Evolutionary conservation across 129 eudicot species (phyloP).

Genomic region (Artemisia argyi): DNA sequence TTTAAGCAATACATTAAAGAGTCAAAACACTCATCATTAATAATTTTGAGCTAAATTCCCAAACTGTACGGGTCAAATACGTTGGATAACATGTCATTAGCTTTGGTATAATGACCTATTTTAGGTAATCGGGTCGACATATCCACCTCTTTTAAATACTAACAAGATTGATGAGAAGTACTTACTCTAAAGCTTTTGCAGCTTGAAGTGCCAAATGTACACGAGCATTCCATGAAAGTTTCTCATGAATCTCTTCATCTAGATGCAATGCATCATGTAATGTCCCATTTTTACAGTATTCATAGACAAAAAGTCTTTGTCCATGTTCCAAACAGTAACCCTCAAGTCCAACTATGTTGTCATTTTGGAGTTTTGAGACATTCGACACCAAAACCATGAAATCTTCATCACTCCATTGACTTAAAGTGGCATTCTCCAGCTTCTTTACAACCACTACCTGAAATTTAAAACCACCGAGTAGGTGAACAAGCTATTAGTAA

Average conservation of each 20-base stretch:
- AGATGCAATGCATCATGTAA: constrained; percentile 71
- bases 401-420: constrained; percentile 49
- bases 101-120: not conserved
- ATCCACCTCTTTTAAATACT: not conserved
- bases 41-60: too few species aligned
- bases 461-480: not conserved
- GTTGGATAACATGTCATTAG: too few species aligned
- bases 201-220: constrained; percentile 73
- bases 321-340: constrained; percentile 81
- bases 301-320: constrained; percentile 59
- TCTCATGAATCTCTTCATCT: constrained; percentile 58
- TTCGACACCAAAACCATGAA: constrained; percentile 62
- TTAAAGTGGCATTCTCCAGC: constrained; percentile 48
- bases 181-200: constrained; percentile 63
- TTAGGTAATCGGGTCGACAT: not conserved
- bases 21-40: not conserved
- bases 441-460: constrained; percentile 80
- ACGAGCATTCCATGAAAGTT: constrained; percentile 78
- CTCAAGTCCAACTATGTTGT: constrained; percentile 58
- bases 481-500: not conserved
- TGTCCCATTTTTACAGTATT: constrained; percentile 69
- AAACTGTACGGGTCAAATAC: too few species aligned
- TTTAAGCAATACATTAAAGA: constrained; percentile 12
- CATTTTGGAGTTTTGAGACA: constrained; percentile 57
- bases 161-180: not conserved